phyloP scores from a whole-genome alignment of 2,329 filamentous ascomycete species.

The Aspergillus ochraceoroseus region DNA sequence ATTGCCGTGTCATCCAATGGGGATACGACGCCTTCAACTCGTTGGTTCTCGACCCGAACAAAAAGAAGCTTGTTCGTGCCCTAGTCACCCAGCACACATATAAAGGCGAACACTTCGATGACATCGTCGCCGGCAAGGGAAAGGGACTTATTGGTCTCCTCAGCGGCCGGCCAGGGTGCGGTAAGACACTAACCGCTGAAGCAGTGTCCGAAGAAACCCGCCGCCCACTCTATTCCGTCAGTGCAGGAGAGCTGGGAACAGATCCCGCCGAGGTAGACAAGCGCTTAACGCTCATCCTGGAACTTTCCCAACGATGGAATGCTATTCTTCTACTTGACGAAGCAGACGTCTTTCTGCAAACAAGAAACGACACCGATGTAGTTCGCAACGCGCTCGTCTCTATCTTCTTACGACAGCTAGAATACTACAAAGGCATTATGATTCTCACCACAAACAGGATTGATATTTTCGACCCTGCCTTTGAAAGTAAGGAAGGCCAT shows the following conservation, averaged over 20 bases:
- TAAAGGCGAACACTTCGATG: not conserved
- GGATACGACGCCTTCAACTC: not conserved
- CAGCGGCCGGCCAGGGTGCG: not conserved
- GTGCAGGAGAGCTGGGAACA: conserved; percentile 44
- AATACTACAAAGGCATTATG: conserved; percentile 3
- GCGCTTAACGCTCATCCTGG: conserved; percentile 44
- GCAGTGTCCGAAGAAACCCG: not conserved
- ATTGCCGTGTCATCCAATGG: conserved; percentile 1
- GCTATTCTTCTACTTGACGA: conserved; percentile 51
- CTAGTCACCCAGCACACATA: conserved; percentile 1
- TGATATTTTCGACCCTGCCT: not conserved
- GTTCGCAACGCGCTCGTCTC: conserved; percentile 46
- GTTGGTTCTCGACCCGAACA: not conserved
- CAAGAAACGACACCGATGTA: conserved; percentile 38
- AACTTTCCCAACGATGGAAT: conserved; percentile 49
- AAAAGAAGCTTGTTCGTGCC: conserved; percentile 1
- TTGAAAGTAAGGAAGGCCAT: not conserved
- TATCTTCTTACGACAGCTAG: conserved; percentile 25
- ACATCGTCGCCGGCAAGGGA: conserved; percentile 1
- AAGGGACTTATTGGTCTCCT: conserved; percentile 1
- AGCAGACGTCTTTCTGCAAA: conserved; percentile 34
- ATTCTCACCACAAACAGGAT: conserved; percentile 3
- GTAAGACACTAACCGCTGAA: conserved; percentile 3
- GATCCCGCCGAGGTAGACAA: conserved; percentile 42
- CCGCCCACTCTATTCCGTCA: not conserved